Base-by-base conservation (phyloP, 108 stramenopile species). In the Skeletonema marinoi region DNA sequence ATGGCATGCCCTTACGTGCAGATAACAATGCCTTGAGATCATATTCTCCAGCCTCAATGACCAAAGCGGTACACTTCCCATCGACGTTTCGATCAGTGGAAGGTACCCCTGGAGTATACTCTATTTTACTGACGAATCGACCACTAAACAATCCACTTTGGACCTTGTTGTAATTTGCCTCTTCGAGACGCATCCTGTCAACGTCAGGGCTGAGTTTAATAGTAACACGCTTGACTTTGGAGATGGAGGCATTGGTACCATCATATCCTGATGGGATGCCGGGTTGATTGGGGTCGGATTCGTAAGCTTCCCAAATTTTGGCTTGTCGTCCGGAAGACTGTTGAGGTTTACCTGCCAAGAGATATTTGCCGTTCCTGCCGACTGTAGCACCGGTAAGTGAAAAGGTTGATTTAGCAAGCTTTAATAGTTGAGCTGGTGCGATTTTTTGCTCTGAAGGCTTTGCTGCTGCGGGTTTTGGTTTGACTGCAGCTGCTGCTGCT, bases 41-140 rank as follows among this genome's bases (percentile, higher is more conserved):
- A n/a, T 60, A 66, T 32, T 71, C 66, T 36, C 89, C 89, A 30
- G 70, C 78, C 74, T 88, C 87, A 35, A 90, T 86, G 3, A 90
- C 75, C 35, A 90, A 61, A 29, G 87, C 87, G 12, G 75, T 71
- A n/a, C 54, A 63, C 50, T 78, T 66, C 17, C 66, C 35, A 51
- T 62, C 77, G 12, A 86, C 50, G 30, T 70, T 54, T n/a, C 78
- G 50, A 30, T 80, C 71, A 42, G 58, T 85, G 21, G 72, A 73
- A 35, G 66, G 60, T 7, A 78, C 66, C 14, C 56, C 66, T 21
- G 65, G 61, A 11, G 77, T 64, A 41, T 68, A 85, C 36, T 87
- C 84, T 25, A 81, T 35, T 59, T 76, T 83, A 11, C 84, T 86
- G 36, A 84, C 86, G 61, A 86, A 86, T 19, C 75, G 48, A 9